Evolutionary conservation across 495 filamentous ascomycete genomes (phyloP).

Genomic region (Darksidea phi): DNA sequence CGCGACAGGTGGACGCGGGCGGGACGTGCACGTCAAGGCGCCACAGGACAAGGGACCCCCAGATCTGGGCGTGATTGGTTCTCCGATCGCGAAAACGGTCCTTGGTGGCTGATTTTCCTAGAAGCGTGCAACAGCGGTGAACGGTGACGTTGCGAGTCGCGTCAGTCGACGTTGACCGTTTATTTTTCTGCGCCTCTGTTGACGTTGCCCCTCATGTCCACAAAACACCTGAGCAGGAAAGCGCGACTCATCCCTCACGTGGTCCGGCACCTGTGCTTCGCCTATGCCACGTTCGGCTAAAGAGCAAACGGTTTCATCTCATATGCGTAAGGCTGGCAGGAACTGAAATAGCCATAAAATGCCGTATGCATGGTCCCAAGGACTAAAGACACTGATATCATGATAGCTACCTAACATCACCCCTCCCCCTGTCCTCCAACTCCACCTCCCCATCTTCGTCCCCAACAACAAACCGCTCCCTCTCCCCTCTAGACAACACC

Average conservation of each 20-base stretch:
- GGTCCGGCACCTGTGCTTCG: no score
- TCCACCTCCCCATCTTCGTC: conserved; percentile 22
- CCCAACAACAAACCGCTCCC: conserved; percentile 2
- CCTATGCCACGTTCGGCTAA: no score
- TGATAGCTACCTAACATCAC: conserved; percentile 10
- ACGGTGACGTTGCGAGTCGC: background rate
- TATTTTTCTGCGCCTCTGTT: no score
- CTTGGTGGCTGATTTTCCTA: background rate
- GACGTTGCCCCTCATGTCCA: no score
- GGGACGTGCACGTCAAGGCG: background rate
- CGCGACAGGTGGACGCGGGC: background rate
- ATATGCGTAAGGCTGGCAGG: background rate
- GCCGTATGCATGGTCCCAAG: background rate
- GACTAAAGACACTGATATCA: background rate
- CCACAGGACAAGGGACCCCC: background rate
- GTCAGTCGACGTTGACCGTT: background rate
- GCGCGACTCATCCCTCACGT: no score
- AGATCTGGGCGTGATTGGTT: background rate
- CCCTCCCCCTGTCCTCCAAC: conserved; percentile 28
- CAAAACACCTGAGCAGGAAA: no score
- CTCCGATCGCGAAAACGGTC: background rate
- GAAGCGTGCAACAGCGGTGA: background rate
- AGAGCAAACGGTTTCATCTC: no score
- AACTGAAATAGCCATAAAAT: background rate
- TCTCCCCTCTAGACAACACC: conserved; percentile 4